phyloP scores from a whole-genome alignment of 352 stramenopile species.

The Thalassiosira oceanica region DNA sequence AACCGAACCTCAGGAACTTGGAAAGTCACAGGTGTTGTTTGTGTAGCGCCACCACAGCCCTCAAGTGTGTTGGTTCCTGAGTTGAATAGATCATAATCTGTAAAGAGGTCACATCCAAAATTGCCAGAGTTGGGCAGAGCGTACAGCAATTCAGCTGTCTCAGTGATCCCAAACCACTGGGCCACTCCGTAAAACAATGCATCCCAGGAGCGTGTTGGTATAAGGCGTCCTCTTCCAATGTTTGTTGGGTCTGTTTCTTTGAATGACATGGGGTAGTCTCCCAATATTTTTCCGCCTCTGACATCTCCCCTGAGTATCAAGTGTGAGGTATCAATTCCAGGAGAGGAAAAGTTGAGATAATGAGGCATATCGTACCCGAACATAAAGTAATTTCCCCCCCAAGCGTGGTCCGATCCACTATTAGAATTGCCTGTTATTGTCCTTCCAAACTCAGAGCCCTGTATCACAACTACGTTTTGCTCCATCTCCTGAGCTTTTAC shows the following conservation, averaged over 20 bases:
- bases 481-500: conserved; percentile 30
- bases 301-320: conserved; percentile 54
- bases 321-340: background rate
- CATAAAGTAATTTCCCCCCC: conserved; percentile 45
- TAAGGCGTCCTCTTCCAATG: conserved; percentile 54
- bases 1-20: conserved; percentile 26
- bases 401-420: conserved; percentile 37
- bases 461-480: conserved; percentile 50
- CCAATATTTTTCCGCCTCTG: conserved; percentile 60
- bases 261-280: conserved; percentile 57
- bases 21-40: conserved; percentile 20
- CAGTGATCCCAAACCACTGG: conserved; percentile 63
- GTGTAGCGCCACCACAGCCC: conserved; percentile 26
- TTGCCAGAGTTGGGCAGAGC: conserved; percentile 42
- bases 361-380: background rate
- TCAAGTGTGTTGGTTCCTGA: conserved; percentile 21
- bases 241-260: conserved; percentile 21
- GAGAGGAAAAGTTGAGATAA: background rate
- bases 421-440: conserved; percentile 71
- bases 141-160: conserved; percentile 33
- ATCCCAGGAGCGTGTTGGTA: conserved; percentile 69
- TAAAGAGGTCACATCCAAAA: conserved; percentile 45
- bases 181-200: conserved; percentile 51
- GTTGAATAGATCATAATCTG: conserved; percentile 41
- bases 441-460: conserved; percentile 65